phyloP scores from a whole-genome alignment of 345 rosid genomes.

The Populus davidiana region DNA sequence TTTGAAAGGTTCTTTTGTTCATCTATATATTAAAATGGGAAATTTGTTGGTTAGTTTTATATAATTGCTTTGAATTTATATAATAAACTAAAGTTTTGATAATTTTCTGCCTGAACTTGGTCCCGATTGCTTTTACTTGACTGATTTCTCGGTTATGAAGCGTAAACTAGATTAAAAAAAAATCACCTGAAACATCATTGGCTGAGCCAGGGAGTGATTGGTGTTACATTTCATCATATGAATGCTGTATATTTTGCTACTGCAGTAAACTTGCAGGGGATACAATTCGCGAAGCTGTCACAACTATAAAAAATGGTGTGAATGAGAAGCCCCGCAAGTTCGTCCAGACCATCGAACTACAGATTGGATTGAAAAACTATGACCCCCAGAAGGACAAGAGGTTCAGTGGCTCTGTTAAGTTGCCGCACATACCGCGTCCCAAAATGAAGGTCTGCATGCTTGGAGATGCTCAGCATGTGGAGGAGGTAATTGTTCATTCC shows the following conservation, averaged over 20 bases:
- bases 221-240: neutral
- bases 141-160: no score
- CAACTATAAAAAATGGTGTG: constrained; percentile 43
- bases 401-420: constrained; percentile 85
- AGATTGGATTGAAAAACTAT: constrained; percentile 92
- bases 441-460: constrained; percentile 97
- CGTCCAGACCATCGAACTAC: constrained; percentile 85
- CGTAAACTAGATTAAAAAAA: no score
- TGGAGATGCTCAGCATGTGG: constrained; percentile 93
- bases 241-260: neutral
- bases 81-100: no score
- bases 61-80: neutral
- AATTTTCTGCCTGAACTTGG: no score
- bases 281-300: constrained; percentile 76
- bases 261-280: constrained; percentile 93
- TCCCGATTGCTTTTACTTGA: no score
- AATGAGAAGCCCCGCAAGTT: constrained; percentile 73
- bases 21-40: no score
- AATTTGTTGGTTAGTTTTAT: neutral
- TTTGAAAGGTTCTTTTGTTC: no score
- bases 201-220: no score
- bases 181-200: no score
- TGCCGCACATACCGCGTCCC: constrained; percentile 92
- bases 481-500: constrained; percentile 48
- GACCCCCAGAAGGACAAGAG: constrained; percentile 95